Evolutionary conservation across 208 protist genomes (phyloP).

Genomic region (Naegleria lovaniensis): DNA sequence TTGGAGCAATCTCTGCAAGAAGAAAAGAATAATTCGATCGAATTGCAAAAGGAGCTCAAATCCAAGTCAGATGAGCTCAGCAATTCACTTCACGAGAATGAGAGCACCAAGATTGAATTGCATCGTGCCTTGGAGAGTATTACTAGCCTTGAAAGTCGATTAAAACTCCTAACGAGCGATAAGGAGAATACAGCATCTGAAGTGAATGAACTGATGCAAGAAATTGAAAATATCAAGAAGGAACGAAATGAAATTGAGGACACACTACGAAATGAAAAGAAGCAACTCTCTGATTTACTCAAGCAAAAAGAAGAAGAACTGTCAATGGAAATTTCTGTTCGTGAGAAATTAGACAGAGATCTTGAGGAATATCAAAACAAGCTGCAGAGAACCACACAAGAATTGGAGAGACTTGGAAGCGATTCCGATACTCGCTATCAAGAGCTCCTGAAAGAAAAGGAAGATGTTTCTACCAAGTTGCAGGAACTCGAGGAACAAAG

Average conservation of each 20-base stretch:
- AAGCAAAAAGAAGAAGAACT: background rate
- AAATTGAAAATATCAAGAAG: background rate
- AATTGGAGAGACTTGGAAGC: background rate
- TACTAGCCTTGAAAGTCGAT: background rate
- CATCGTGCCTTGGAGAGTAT: background rate
- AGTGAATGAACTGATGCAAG: background rate
- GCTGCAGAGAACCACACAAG: background rate
- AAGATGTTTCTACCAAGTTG: background rate
- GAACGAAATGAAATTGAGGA: background rate
- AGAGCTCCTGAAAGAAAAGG: background rate
- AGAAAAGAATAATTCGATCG: background rate
- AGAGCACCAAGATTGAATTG: background rate
- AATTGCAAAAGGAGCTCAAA: background rate
- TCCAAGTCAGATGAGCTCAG: background rate
- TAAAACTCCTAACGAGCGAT: background rate
- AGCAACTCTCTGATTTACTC: background rate
- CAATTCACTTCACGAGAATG: background rate
- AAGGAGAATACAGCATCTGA: background rate
- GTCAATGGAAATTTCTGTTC: background rate
- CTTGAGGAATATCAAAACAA: background rate
- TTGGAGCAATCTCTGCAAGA: background rate
- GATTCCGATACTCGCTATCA: background rate
- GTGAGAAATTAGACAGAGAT: background rate
- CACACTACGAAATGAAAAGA: background rate
- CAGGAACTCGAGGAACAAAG: background rate